Evolutionary conservation across 2,329 filamentous ascomycete genomes (phyloP), one percentile per base, ranked within the genome.

Genomic region (Diplodia scrobiculata): DNA sequence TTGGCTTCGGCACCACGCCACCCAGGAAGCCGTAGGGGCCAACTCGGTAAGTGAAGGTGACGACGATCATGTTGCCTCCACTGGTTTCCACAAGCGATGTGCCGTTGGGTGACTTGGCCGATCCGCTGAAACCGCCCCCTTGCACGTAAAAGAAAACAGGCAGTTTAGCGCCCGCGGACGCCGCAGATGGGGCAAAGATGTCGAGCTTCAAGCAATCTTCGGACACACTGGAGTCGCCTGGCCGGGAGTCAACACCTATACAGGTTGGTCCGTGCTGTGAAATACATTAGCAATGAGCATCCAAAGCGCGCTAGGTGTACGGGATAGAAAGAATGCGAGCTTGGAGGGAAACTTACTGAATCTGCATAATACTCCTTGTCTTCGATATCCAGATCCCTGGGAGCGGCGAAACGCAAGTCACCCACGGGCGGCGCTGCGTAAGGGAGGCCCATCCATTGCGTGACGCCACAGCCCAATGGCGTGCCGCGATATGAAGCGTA

Each of bases 371-470:
- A 66, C 10, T 63, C 50, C 48, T 59, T 51, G 52, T 67, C 52
- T 25, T 50, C 51, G 17, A 67, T 48, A 14, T 29, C 19, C 1
- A 64, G 88, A 72, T 89, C 86, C 70, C 82, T 77, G 0, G 90
- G 88, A 10, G 84, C 84, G 66, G 81, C 79, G 72, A 91, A 92
- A n/a, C 90, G 83, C 68, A 90, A 72, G 9, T 83, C 71, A 1
- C 86, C 87, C 1, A 89, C 65, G 0, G 90, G 90, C 14, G 89
- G 80, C 5, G 88, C 86, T 1, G 90, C 91, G 78, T 87, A 95
- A 51, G 89, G 85, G 69, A 95, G 86, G 1, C 90, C 91, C 7
- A 91, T 82, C 89, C 89, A 94, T 74, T 89, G 83, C 2, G 84
- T 86, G 55, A 92, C 79, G 0, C 87, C 88, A 70, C 85, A 84